Evolutionary conservation across 257 asterid genomes (phyloP).

Genomic region (Scutellaria galericulata): DNA sequence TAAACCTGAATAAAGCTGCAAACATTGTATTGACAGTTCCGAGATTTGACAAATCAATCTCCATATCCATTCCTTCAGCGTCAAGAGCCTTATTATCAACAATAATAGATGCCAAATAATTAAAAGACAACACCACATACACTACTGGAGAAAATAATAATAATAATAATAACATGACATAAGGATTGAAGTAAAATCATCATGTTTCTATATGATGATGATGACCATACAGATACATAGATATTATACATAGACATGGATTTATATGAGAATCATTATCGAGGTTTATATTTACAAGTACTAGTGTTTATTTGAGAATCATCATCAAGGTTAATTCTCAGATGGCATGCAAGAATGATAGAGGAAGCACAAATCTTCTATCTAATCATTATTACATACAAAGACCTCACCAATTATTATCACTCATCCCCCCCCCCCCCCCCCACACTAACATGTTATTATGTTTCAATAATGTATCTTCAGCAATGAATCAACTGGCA

Average conservation of each 20-base stretch:
- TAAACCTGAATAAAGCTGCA: slow-evolving; percentile 96
- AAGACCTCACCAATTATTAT: neutral
- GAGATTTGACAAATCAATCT: slow-evolving; percentile 95
- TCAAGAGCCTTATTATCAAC: slow-evolving; percentile 75
- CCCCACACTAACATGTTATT: slow-evolving; percentile 5
- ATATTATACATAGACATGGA: neutral
- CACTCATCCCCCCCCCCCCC: neutral
- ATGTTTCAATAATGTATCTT: slow-evolving; percentile 14
- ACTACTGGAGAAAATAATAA: slow-evolving; percentile 8
- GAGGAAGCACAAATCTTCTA: neutral
- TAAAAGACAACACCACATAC: slow-evolving; percentile 19
- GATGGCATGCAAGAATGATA: neutral
- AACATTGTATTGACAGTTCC: slow-evolving; percentile 99
- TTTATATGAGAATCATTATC: neutral
- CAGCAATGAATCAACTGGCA: slow-evolving; percentile 2
- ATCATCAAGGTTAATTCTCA: neutral
- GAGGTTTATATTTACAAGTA: neutral
- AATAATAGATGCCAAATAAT: slow-evolving; percentile 38
- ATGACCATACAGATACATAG: neutral
- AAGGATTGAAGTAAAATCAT: neutral
- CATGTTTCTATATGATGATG: neutral
- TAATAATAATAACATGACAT: slow-evolving; percentile 13
- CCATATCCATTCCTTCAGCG: slow-evolving; percentile 99
- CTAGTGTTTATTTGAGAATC: neutral
- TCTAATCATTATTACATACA: neutral